phyloP scores from a whole-genome alignment of 176 grass and related monocot genomes.

The Aegilops tauschii region DNA sequence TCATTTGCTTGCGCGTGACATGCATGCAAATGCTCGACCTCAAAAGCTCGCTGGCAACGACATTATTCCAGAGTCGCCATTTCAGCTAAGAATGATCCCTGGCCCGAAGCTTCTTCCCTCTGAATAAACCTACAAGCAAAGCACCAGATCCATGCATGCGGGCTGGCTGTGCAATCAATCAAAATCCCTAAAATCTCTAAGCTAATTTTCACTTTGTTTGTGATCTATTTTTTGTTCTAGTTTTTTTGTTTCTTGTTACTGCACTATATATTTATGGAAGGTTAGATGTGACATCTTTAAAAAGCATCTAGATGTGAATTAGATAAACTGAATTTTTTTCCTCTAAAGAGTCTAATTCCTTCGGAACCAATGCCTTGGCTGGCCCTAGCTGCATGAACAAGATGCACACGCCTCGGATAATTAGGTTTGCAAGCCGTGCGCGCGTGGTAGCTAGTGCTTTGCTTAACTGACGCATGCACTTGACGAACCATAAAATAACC shows the following conservation, averaged over 20 bases:
- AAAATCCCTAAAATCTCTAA: too few species aligned
- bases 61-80: background rate
- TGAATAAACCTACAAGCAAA: background rate
- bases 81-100: constrained; percentile 4
- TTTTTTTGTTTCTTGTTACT: too few species aligned
- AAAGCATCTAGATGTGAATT: too few species aligned
- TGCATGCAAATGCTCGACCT: background rate
- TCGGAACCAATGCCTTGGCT: too few species aligned
- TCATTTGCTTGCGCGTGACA: background rate
- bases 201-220: too few species aligned
- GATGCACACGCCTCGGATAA: background rate
- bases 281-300: too few species aligned
- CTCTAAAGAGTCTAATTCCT: too few species aligned
- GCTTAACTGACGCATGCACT: background rate
- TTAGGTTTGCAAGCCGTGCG: background rate
- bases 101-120: background rate
- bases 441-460: background rate
- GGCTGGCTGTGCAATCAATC: background rate
- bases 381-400: background rate
- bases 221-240: too few species aligned
- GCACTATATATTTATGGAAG: too few species aligned
- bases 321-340: too few species aligned
- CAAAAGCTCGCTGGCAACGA: background rate
- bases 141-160: background rate
- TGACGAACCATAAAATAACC: background rate